phyloP scores from a whole-genome alignment of 768 basidiomycete species.

The Peribolospora baueri region DNA sequence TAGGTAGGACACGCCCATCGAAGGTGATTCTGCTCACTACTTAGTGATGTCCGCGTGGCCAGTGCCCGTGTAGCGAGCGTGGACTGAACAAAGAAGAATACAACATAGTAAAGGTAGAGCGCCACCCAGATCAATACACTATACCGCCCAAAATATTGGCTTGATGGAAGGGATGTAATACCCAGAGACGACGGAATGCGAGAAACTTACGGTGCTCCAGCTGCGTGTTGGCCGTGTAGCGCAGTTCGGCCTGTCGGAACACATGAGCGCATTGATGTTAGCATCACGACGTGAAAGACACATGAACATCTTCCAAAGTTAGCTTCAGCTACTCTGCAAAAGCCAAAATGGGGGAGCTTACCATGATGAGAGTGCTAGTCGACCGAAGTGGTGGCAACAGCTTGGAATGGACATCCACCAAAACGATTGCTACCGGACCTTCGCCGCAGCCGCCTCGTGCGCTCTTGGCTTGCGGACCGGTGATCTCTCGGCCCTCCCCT shows the following conservation, averaged over 20 bases:
- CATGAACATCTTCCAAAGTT: no score
- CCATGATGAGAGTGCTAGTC: no score
- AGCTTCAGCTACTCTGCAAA: no score
- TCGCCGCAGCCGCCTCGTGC: no score
- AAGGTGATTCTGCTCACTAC: slow-evolving; percentile 35
- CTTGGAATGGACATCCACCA: no score
- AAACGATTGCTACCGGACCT: no score
- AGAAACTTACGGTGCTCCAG: slow-evolving; percentile 58
- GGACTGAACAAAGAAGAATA: slow-evolving; percentile 32
- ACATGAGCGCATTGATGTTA: background rate
- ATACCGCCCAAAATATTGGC: background rate
- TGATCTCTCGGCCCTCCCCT: no score
- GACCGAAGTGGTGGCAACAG: no score
- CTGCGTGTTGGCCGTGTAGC: slow-evolving; percentile 92
- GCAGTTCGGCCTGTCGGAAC: slow-evolving; percentile 34
- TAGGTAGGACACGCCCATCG: background rate
- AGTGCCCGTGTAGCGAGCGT: slow-evolving; percentile 87
- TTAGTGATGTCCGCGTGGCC: slow-evolving; percentile 93
- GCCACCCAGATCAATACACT: background rate
- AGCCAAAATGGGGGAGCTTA: no score
- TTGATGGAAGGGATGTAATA: background rate
- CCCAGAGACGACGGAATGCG: background rate
- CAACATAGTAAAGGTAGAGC: background rate
- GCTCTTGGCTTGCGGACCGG: no score
- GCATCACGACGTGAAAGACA: no score